A percentile compares a stretch with the other conserved stretches of the same genome.
Evolutionary conservation across 805 yeast genomes (phyloP).

Genomic region (Priceomyces haplophilus): DNA sequence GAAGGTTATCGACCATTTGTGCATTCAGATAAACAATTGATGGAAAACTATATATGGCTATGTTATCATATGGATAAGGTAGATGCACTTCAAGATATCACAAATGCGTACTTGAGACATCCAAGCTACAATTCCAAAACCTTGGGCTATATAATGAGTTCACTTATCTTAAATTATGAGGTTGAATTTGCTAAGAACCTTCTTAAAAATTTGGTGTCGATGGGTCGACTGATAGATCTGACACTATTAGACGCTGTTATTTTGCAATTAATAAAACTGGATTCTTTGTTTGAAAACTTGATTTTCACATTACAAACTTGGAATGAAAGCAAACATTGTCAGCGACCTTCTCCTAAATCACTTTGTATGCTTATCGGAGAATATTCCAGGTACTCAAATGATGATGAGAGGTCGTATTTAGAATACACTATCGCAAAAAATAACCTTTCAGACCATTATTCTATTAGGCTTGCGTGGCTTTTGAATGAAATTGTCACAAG

Average conservation of each 20-base stretch:
- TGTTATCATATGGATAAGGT: conserved; percentile 36
- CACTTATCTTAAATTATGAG: conserved; percentile 32
- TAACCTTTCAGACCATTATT: conserved; percentile 20
- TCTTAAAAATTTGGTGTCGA: conserved; percentile 21
- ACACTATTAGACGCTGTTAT: conserved; percentile 26
- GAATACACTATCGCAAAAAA: conserved; percentile 17
- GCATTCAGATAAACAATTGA: conserved; percentile 13
- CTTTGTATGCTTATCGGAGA: conserved; percentile 27
- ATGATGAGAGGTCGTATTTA: conserved; percentile 21
- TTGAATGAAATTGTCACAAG: conserved; percentile 25
- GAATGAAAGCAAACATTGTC: conserved; percentile 20
- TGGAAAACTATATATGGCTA: conserved; percentile 30
- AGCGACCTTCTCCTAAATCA: conserved; percentile 24
- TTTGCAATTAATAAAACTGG: conserved; percentile 21
- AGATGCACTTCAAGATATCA: conserved; percentile 18
- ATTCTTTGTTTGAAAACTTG: conserved; percentile 31
- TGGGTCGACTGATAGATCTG: conserved; percentile 21
- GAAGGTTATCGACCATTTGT: conserved; percentile 16
- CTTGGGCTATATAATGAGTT: conserved; percentile 27
- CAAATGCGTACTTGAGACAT: conserved; percentile 19
- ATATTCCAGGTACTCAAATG: conserved; percentile 27
- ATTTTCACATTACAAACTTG: conserved; percentile 23
- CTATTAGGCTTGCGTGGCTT: conserved; percentile 21
- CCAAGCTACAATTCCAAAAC: conserved; percentile 21
- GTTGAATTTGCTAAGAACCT: conserved; percentile 27